Percentiles rank a stretch among this genome's conserved stretches.
Evolutionary conservation across 208 protist species (phyloP).

Genomic region (Herpetomonas muscarum): DNA sequence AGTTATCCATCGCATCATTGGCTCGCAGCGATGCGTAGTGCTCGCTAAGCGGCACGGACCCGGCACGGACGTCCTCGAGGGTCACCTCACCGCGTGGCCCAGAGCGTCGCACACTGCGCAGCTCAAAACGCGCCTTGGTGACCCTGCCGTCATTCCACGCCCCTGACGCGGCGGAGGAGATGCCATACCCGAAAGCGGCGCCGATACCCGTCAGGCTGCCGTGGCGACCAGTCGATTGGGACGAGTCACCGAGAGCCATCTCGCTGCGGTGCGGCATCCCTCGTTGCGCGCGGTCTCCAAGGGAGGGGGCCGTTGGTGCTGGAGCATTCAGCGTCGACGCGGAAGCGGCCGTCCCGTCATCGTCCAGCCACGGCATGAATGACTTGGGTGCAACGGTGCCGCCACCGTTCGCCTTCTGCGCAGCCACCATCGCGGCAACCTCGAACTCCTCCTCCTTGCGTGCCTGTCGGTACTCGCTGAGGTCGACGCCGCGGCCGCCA

Average conservation of each 20-base stretch:
- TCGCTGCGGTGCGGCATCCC: no score
- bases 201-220: no score
- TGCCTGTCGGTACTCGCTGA: not conserved
- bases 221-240: no score
- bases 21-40: not conserved
- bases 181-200: no score
- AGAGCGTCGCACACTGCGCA: conserved; percentile 40
- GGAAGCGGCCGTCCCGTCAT: no score
- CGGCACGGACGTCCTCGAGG: conserved; percentile 13
- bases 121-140: conserved; percentile 53
- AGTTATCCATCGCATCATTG: not conserved
- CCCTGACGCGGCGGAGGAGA: not conserved
- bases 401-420: not conserved
- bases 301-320: no score
- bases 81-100: not conserved
- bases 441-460: not conserved
- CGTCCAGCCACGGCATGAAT: not conserved
- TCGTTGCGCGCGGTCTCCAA: no score
- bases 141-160: conserved; percentile 2
- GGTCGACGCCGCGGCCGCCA: not conserved
- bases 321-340: no score
- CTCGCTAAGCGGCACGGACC: conserved; percentile 11
- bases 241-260: no score
- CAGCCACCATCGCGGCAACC: not conserved
- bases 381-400: not conserved